Conservation (phyloP, 495 filamentous ascomycete species). For the Aspergillus funiculosus region DNA sequence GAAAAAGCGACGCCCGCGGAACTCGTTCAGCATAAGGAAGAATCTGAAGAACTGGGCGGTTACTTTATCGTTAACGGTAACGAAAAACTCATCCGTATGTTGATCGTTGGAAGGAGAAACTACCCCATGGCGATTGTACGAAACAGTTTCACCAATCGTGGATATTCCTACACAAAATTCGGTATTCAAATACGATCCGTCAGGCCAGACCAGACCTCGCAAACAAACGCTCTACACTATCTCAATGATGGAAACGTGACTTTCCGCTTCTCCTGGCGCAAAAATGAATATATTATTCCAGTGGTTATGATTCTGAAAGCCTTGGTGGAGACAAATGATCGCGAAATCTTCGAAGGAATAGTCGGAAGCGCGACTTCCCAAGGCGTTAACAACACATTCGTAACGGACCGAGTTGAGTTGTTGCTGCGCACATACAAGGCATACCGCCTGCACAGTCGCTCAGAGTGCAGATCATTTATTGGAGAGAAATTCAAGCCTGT, state of each 20-base stretch:
- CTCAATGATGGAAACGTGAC: conserved; percentile 91
- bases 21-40: conserved; percentile 81
- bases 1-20: conserved; percentile 74
- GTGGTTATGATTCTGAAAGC: conserved; percentile 97
- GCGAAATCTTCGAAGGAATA: conserved; percentile 88
- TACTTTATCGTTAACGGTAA: conserved; percentile 70
- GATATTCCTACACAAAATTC: conserved; percentile 76
- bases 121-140: conserved; percentile 91
- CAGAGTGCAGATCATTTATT: conserved; percentile 72
- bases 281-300: conserved; percentile 90
- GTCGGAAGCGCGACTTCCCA: conserved; percentile 68
- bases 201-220: conserved; percentile 91
- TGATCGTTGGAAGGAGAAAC: conserved; percentile 83
- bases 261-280: conserved; percentile 96
- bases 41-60: conserved; percentile 86
- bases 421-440: conserved; percentile 87
- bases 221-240: conserved; percentile 96
- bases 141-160: conserved; percentile 79
- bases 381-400: conserved; percentile 79
- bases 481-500: conserved; percentile 86
- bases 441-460: conserved; percentile 72
- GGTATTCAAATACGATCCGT: conserved; percentile 89
- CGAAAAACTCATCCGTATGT: conserved; percentile 90
- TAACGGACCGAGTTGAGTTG: conserved; percentile 89
- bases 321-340: conserved; percentile 89